These are phyloP conservation scores for Penicillium goetzii DNA, from an alignment of 495 filamentous ascomycete genomes.

Conservation along the genomic window DNA sequence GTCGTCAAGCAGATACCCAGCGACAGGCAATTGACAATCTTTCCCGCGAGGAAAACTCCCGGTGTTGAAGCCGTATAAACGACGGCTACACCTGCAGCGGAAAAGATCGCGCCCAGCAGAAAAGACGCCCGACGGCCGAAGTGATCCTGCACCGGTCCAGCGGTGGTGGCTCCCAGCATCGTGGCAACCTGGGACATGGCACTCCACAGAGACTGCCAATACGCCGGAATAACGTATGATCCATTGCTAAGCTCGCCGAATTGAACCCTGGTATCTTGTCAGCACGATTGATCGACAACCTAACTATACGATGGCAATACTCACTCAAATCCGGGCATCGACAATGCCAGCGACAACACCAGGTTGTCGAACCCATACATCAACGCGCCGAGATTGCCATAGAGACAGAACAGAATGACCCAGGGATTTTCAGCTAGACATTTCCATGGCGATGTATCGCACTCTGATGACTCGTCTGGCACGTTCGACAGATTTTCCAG, in stretches of 20 bases:
- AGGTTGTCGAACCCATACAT: slow-evolving; percentile 39
- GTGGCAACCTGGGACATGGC: slow-evolving; percentile 31
- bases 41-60: slow-evolving; percentile 32
- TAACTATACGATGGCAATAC: neutral
- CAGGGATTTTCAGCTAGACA: slow-evolving; percentile 16
- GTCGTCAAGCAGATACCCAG: slow-evolving; percentile 27
- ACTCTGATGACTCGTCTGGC: neutral
- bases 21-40: slow-evolving; percentile 30
- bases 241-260: slow-evolving; percentile 19
- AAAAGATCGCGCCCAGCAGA: slow-evolving; percentile 21
- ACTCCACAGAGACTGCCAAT: slow-evolving; percentile 38
- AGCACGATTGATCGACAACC: neutral
- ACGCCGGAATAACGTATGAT: slow-evolving; percentile 28
- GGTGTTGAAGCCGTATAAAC: slow-evolving; percentile 22
- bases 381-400: slow-evolving; percentile 27
- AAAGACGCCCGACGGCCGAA: slow-evolving; percentile 29
- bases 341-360: slow-evolving; percentile 24
- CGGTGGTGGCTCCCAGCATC: slow-evolving; percentile 28
- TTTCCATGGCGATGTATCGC: slow-evolving; percentile 4
- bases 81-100: slow-evolving; percentile 28
- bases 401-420: slow-evolving; percentile 26
- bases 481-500: slow-evolving; percentile 8
- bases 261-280: slow-evolving; percentile 12
- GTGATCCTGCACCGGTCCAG: slow-evolving; percentile 28
- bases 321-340: slow-evolving; percentile 35